These are phyloP conservation scores for Boletellus ananiceps DNA, from an alignment of 768 basidiomycete species.

Conservation along the genomic window DNA sequence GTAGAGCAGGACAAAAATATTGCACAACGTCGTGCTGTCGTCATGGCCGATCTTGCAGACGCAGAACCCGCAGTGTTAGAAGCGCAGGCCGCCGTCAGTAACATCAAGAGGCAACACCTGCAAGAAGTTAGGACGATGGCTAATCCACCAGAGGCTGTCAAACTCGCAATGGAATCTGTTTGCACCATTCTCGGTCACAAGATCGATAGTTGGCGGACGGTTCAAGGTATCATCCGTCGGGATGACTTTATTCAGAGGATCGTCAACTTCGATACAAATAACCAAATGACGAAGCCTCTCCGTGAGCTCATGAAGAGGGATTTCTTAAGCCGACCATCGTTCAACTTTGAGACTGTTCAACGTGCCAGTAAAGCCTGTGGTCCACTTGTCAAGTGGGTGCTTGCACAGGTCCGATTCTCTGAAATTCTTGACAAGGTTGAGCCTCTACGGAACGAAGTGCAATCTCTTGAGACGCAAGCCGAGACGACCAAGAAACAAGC, in stretches of 20 bases:
- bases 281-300: constrained; percentile 83
- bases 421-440: constrained; percentile 97
- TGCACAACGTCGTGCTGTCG: constrained; percentile 79
- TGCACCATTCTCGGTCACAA: constrained; percentile 95
- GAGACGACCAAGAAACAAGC: constrained; percentile 96
- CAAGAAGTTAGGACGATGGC: constrained; percentile 98
- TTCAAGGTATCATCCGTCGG: constrained; percentile 91
- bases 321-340: constrained; percentile 85
- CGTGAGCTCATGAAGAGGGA: constrained; percentile 92
- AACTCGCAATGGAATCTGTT: constrained; percentile 97
- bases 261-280: constrained; percentile 89
- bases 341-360: constrained; percentile 93
- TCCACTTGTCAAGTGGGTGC: constrained; percentile 95
- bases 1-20: constrained; percentile 90
- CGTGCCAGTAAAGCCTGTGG: constrained; percentile 96
- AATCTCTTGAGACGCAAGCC: constrained; percentile 87
- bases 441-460: constrained; percentile 92
- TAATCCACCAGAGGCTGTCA: constrained; percentile 96
- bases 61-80: constrained; percentile 97
- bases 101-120: constrained; percentile 91
- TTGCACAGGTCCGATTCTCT: constrained; percentile 95
- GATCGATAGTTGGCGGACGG: constrained; percentile 94
- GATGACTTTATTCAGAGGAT: constrained; percentile 97
- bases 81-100: constrained; percentile 93
- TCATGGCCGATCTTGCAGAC: constrained; percentile 93